Percentiles rank a stretch among this genome's conserved stretches.
Conservation (phyloP, 2,329 filamentous ascomycete species). For the Juglanconis juglandina region DNA sequence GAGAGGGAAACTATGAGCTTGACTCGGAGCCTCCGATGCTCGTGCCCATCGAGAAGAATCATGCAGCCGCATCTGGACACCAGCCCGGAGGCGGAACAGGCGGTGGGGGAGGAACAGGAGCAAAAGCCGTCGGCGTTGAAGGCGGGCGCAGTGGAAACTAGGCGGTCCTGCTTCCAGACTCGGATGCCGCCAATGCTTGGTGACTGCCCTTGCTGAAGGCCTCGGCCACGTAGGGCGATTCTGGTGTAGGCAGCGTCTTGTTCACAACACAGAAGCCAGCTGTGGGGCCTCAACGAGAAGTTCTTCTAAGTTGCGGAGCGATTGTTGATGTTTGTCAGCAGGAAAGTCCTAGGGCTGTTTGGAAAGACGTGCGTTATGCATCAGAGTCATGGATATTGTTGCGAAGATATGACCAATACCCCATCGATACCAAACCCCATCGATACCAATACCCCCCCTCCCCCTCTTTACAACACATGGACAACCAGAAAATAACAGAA, state of each 20-base stretch:
- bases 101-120: not conserved
- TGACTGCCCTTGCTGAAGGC: not conserved
- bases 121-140: not conserved
- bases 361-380: not conserved
- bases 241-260: not conserved
- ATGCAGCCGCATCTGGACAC: not conserved
- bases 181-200: not conserved
- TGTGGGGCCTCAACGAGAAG: not conserved
- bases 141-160: not conserved
- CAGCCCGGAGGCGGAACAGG: slow-evolving; percentile 5
- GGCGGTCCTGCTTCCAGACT: not conserved
- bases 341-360: not conserved
- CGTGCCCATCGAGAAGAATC: not conserved
- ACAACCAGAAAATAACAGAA: no score
- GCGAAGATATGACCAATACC: not conserved
- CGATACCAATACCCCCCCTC: no score
- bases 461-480: no score
- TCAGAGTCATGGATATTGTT: no score
- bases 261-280: not conserved
- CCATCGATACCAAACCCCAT: not conserved
- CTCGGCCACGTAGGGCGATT: not conserved
- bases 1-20: slow-evolving; percentile 12
- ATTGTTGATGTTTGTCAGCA: not conserved
- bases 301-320: not conserved
- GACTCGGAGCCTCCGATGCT: slow-evolving; percentile 9